phyloP scores from a whole-genome alignment of 345 rosid species.

The Melaleuca quinquenervia region DNA sequence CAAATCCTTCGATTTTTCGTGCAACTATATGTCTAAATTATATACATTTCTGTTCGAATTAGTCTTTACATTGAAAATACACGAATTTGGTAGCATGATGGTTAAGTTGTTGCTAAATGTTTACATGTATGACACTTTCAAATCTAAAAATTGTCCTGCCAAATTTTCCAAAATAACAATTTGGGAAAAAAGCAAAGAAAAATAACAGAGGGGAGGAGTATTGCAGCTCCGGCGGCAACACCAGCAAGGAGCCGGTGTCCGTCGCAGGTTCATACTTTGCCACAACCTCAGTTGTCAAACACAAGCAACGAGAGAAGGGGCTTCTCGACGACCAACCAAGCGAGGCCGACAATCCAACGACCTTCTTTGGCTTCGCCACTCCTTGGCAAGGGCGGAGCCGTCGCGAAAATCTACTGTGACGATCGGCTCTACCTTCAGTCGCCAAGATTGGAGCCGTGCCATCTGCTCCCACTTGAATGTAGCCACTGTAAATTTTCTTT shows the following conservation, averaged over 20 bases:
- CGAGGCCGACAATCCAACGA: neutral
- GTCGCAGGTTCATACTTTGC: neutral
- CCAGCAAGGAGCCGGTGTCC: neutral
- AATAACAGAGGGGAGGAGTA: neutral
- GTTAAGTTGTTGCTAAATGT: neutral
- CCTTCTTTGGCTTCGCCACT: neutral
- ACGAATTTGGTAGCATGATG: neutral
- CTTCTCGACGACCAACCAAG: neutral
- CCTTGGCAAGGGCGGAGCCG: neutral
- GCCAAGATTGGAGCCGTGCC: neutral
- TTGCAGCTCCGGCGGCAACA: neutral
- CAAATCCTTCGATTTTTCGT: neutral
- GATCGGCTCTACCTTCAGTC: neutral
- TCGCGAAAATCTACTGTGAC: neutral
- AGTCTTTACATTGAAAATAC: neutral
- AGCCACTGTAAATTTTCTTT: neutral
- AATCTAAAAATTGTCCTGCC: neutral
- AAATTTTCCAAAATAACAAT: neutral
- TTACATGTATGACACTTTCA: neutral
- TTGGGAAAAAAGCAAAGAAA: neutral
- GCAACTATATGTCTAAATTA: neutral
- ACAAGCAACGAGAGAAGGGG: neutral
- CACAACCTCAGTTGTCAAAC: neutral
- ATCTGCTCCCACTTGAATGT: neutral
- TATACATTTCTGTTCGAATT: neutral